These are phyloP conservation scores for Leccinum variicolor DNA, from an alignment of 768 basidiomycete genomes.

Conservation along the genomic window DNA sequence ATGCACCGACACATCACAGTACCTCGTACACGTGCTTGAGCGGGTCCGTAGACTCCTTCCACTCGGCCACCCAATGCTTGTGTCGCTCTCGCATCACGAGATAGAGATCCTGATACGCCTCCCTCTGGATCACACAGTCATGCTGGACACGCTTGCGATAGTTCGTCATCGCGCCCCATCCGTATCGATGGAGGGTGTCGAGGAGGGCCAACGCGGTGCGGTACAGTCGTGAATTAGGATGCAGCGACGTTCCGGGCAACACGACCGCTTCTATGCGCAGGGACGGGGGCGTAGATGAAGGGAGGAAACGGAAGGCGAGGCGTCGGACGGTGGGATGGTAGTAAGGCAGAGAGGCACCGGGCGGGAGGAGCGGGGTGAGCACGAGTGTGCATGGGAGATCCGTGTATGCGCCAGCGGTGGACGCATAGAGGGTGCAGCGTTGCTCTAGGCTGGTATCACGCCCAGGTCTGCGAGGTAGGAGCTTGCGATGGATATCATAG, in stretches of 20 bases:
- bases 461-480: conserved; percentile 76
- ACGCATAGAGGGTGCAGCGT: conserved; percentile 69
- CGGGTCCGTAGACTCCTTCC: conserved; percentile 84
- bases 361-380: conserved; percentile 53
- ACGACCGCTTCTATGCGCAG: conserved; percentile 21
- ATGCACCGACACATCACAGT: background rate
- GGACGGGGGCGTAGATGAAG: conserved; percentile 21
- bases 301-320: conserved; percentile 76
- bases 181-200: conserved; percentile 81
- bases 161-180: conserved; percentile 77
- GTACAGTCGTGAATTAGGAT: conserved; percentile 63
- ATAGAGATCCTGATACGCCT: conserved; percentile 88
- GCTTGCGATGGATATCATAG: conserved; percentile 58
- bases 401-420: conserved; percentile 13
- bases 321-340: conserved; percentile 85
- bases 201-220: conserved; percentile 80
- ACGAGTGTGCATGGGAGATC: conserved; percentile 41
- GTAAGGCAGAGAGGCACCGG: conserved; percentile 62
- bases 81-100: conserved; percentile 82
- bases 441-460: conserved; percentile 76
- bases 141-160: conserved; percentile 87
- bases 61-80: conserved; percentile 67
- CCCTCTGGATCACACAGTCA: conserved; percentile 73
- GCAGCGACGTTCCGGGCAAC: conserved; percentile 45
- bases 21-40: conserved; percentile 90